phyloP scores from a whole-genome alignment of 2,329 filamentous ascomycete genomes.

The Ophiostoma tasmaniense region DNA sequence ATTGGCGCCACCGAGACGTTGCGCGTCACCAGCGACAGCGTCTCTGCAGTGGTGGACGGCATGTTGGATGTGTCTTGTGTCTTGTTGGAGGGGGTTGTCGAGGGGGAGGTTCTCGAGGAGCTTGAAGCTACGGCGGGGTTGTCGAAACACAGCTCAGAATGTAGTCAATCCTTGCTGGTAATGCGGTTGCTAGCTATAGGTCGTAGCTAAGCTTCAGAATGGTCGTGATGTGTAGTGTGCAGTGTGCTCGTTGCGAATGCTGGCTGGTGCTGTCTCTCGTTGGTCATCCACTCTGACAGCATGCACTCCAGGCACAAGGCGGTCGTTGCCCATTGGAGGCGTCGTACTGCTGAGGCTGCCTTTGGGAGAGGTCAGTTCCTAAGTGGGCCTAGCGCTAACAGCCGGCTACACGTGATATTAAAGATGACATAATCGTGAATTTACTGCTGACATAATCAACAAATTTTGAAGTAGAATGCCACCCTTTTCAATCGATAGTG shows the following conservation, averaged over 20 bases:
- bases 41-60: slow-evolving; percentile 95
- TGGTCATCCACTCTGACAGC: slow-evolving; percentile 7
- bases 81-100: background rate
- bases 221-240: background rate
- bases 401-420: background rate
- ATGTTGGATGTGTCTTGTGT: slow-evolving; percentile 34
- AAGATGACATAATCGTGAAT: background rate
- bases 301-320: slow-evolving; percentile 4
- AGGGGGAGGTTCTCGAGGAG: background rate
- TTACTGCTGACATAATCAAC: background rate
- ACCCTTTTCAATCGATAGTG: background rate
- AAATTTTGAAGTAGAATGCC: background rate
- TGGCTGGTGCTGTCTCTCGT: background rate
- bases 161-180: background rate
- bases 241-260: background rate
- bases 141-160: background rate
- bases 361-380: slow-evolving; percentile 20
- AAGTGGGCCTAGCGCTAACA: slow-evolving; percentile 14
- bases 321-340: slow-evolving; percentile 14
- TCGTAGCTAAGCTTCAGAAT: background rate
- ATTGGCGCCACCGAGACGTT: slow-evolving; percentile 96
- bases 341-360: slow-evolving; percentile 22
- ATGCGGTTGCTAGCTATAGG: background rate
- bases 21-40: slow-evolving; percentile 84
- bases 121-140: background rate